Conservation (phyloP, 2,329 filamentous ascomycete species). For the Aspergillus pseudoviridinutans region DNA sequence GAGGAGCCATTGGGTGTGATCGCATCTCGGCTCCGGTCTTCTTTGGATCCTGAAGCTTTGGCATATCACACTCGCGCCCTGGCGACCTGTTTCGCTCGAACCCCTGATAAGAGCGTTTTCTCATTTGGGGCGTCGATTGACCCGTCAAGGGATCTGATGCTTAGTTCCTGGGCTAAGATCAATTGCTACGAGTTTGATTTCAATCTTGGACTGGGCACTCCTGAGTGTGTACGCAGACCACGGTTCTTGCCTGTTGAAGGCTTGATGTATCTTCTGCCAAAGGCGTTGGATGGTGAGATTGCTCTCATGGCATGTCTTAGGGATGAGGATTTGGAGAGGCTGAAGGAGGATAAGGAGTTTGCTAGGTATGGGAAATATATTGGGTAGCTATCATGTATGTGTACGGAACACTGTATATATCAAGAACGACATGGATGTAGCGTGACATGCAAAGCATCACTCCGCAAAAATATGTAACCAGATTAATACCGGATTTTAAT, state of each 20-base stretch:
- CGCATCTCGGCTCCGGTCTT: constrained; percentile 38
- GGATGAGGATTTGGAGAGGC: constrained; percentile 45
- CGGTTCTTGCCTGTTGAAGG: constrained; percentile 45
- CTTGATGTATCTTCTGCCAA: constrained; percentile 51
- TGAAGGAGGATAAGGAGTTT: constrained; percentile 45
- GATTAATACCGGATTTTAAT: too few species aligned
- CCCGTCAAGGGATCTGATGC: constrained; percentile 43
- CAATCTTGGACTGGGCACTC: constrained; percentile 43
- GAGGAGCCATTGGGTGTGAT: constrained; percentile 31
- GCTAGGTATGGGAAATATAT: constrained; percentile 35
- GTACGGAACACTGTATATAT: neutral
- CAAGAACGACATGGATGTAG: neutral
- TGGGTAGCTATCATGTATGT: constrained; percentile 20
- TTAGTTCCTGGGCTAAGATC: constrained; percentile 54
- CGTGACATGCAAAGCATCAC: neutral
- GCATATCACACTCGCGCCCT: constrained; percentile 38
- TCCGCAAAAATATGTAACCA: neutral
- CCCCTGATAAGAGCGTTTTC: constrained; percentile 34
- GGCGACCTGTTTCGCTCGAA: constrained; percentile 36
- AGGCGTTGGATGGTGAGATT: constrained; percentile 41
- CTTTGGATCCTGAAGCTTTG: constrained; percentile 35
- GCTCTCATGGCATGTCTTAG: constrained; percentile 44
- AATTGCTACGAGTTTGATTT: constrained; percentile 45
- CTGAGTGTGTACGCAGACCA: constrained; percentile 48
- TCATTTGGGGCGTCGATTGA: constrained; percentile 26